Evolutionary conservation across 495 filamentous ascomycete species (phyloP).

Genomic region (Xylaria intraflava): DNA sequence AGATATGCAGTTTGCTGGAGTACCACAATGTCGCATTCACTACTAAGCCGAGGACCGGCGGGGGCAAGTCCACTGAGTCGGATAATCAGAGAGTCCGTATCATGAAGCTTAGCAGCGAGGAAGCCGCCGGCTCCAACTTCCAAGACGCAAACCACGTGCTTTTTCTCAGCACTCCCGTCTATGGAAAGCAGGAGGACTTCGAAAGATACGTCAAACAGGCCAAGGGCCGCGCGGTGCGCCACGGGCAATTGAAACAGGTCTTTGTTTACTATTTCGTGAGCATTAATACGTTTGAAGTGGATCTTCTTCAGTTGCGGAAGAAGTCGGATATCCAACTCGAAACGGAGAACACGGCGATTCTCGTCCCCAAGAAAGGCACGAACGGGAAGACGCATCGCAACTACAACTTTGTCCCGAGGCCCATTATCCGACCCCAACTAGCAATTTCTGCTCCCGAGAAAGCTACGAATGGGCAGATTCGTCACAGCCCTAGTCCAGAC

Average conservation of each 20-base stretch:
- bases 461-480: too few relatives aligned
- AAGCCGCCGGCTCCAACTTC: conserved; percentile 66
- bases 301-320: conserved; percentile 43
- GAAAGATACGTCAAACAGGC: conserved; percentile 61
- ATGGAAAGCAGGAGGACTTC: conserved; percentile 49
- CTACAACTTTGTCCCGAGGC: too few relatives aligned
- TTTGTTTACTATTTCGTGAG: conserved; percentile 64
- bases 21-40: conserved; percentile 8
- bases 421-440: too few relatives aligned
- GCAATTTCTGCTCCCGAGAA: too few relatives aligned
- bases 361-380: not conserved
- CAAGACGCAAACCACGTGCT: conserved; percentile 71
- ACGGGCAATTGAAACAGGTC: conserved; percentile 60
- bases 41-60: conserved; percentile 8
- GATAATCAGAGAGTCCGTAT: conserved; percentile 45
- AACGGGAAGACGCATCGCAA: not conserved
- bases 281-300: conserved; percentile 61
- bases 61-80: not conserved
- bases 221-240: conserved; percentile 60
- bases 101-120: conserved; percentile 57
- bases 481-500: too few relatives aligned
- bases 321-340: not conserved
- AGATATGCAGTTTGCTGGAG: conserved; percentile 20
- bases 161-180: conserved; percentile 58
- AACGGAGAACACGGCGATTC: not conserved